Evolutionary conservation across 352 stramenopile genomes (phyloP), one percentile per base, ranked within the genome.

Genomic region (Phytopythium litorale): DNA sequence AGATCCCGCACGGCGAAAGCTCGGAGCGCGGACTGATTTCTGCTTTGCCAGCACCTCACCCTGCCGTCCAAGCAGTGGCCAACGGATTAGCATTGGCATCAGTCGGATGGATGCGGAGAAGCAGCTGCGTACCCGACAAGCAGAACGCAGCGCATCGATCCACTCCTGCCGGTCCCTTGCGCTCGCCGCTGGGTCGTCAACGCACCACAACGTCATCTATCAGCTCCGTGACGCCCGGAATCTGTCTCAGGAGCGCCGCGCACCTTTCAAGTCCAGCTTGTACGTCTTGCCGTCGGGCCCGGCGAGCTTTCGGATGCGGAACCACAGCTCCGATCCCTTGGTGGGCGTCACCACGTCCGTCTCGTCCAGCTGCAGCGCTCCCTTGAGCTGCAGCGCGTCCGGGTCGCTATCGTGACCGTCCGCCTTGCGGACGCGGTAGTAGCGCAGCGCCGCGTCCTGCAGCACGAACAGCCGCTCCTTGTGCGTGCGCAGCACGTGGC

Each of bases 251-350:
- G 33, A 42, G 13, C 33, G 15, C 11, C 60, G 40, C 43, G 21
- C 37, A 90, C 81, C 81, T 78, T 83, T 86, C 7, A 91, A 67
- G 42, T 91, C 81, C 8, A 91, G 50, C 46, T 86, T 88, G 62
- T 91, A 91, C 55, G 50, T 68, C 63, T 89, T 89, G 15, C 76
- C 67, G 37, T 71, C 69, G 18, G 78, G 69, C 0, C 78, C 76
- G 19, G 66, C 56, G 35, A 67, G 73, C 65, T 91, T 84, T 23
- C 83, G 79, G 43, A 91, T 61, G 40, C 80, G 67, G 52, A 91
- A 81, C 81, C 81, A 91, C 54, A 75, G 60, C 53, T 84, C 76
- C 9, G 79, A 87, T 38, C 76, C 70, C 18, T 78, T 71, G 32
- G 68, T 46, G 11, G 81, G 71, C 25, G 77, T 73, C 62, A 91